phyloP scores from a whole-genome alignment of 805 yeast genomes.

The Alloascoidea africana region DNA sequence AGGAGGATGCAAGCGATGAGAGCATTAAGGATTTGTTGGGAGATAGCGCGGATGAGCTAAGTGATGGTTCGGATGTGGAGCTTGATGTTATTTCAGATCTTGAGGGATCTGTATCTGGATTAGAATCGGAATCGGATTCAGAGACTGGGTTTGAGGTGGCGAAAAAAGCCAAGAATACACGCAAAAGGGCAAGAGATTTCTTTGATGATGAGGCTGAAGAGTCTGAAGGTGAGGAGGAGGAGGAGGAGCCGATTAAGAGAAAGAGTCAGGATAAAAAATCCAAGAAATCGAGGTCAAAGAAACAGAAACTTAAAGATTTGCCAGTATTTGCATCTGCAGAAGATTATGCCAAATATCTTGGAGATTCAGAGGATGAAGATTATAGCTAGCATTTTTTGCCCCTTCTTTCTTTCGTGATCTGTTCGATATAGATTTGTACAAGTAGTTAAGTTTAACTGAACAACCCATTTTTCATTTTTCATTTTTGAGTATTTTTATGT shows the following conservation, averaged over 20 bases:
- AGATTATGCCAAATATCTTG: conserved; percentile 63
- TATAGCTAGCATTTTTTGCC: no score
- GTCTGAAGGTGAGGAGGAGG: conserved; percentile 15
- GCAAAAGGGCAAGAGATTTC: conserved; percentile 17
- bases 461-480: no score
- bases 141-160: conserved; percentile 11
- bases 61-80: conserved; percentile 13
- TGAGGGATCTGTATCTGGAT: conserved; percentile 9
- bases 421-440: no score
- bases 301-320: conserved; percentile 43
- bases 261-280: conserved; percentile 10
- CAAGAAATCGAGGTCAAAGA: conserved; percentile 25
- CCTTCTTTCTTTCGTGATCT: no score
- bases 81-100: background rate
- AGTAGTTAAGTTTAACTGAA: no score
- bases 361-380: conserved; percentile 43
- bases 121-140: conserved; percentile 15
- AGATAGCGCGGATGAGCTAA: conserved; percentile 17
- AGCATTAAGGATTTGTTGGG: conserved; percentile 16
- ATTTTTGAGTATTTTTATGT: no score
- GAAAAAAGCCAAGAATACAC: conserved; percentile 13
- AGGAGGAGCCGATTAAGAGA: conserved; percentile 10
- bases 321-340: conserved; percentile 86
- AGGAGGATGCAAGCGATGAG: conserved; percentile 13
- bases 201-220: conserved; percentile 13